Evolutionary conservation across 73 alveolate species (phyloP).

Genomic region (Tetrahymena elliotti): DNA sequence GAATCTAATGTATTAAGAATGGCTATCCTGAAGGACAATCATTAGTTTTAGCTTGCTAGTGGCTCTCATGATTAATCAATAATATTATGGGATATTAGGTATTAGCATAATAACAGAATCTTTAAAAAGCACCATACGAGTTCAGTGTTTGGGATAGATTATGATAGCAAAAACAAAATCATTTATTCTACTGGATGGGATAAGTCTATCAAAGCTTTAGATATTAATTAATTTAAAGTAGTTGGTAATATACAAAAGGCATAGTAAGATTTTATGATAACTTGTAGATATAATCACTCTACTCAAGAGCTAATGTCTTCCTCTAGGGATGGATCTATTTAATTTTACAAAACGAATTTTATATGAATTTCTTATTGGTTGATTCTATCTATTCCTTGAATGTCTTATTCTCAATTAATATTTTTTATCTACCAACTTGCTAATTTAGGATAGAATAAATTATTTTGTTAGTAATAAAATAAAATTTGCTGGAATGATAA

Average conservation of each 20-base stretch:
- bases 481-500: too few species aligned
- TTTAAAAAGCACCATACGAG: neutral
- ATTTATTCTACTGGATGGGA: neutral
- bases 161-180: neutral
- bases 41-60: neutral
- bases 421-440: neutral
- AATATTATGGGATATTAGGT: neutral
- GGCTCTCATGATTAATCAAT: neutral
- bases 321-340: neutral
- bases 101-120: neutral
- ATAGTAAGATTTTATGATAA: neutral
- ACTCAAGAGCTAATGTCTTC: neutral
- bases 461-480: too few species aligned
- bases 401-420: neutral
- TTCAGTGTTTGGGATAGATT: neutral
- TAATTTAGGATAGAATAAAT: too few species aligned
- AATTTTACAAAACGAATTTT: neutral
- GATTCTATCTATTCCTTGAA: neutral
- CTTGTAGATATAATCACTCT: neutral
- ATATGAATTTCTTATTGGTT: neutral
- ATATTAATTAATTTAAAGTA: neutral
- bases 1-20: neutral
- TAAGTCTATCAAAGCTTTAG: neutral
- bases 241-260: neutral
- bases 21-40: neutral